These are phyloP conservation scores for Saturnispora zaruensis DNA, from an alignment of 805 yeast species.

Conservation along the genomic window DNA sequence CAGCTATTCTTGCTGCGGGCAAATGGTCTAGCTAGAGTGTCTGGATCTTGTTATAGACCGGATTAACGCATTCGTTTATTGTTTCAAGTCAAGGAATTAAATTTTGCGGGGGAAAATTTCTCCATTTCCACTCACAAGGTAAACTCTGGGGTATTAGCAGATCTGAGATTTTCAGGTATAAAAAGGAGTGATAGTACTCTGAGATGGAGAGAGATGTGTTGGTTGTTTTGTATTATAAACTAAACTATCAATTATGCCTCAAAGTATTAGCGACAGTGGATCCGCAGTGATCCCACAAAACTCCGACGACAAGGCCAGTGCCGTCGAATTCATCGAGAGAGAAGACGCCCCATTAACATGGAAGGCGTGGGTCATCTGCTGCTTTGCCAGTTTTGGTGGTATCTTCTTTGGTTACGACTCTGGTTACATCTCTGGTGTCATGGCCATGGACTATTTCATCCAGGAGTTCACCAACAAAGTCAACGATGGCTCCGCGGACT, in stretches of 20 bases:
- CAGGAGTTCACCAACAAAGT: constrained; percentile 27
- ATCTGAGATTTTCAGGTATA: background rate
- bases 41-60: background rate
- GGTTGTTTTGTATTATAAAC: background rate
- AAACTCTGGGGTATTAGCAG: background rate
- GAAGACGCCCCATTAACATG: constrained; percentile 32
- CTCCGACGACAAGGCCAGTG: background rate
- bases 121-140: background rate
- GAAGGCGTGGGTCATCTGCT: constrained; percentile 33
- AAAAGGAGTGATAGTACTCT: background rate
- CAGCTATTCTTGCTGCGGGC: background rate
- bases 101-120: background rate
- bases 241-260: background rate
- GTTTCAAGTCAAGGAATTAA: background rate
- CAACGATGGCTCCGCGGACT: constrained; percentile 19
- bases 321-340: constrained; percentile 10
- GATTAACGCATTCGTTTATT: background rate
- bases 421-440: constrained; percentile 56
- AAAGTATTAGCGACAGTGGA: background rate
- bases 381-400: constrained; percentile 63
- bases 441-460: constrained; percentile 49
- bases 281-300: background rate
- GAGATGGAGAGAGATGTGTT: too few species aligned
- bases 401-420: constrained; percentile 62
- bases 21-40: background rate